These are phyloP conservation scores for Penicillium verrucosum DNA, from an alignment of 2,329 filamentous ascomycete genomes.

Conservation along the genomic window DNA sequence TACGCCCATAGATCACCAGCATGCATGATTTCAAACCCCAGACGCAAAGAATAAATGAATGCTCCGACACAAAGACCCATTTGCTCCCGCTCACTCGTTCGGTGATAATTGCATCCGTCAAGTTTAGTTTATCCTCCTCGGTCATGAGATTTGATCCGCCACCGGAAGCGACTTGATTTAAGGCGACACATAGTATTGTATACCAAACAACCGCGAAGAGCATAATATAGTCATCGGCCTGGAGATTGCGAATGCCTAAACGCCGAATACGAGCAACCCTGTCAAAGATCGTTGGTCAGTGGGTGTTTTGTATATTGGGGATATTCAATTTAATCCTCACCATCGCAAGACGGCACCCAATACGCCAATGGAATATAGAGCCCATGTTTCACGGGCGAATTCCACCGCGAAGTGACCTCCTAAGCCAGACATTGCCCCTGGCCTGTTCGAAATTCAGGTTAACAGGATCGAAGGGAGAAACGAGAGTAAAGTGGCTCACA, in stretches of 20 bases:
- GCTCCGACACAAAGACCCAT: constrained; percentile 60
- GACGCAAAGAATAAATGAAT: constrained; percentile 57
- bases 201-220: constrained; percentile 53
- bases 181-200: constrained; percentile 53
- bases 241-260: constrained; percentile 49
- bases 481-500: constrained; percentile 12
- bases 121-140: constrained; percentile 41
- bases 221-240: constrained; percentile 58
- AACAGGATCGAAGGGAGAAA: constrained; percentile 5
- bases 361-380: constrained; percentile 40
- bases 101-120: constrained; percentile 48
- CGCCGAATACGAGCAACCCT: constrained; percentile 42
- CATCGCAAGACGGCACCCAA: constrained; percentile 37
- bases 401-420: constrained; percentile 26
- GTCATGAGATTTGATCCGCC: constrained; percentile 61
- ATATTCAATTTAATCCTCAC: constrained; percentile 33
- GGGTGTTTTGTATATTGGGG: not conserved
- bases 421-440: constrained; percentile 29
- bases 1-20: constrained; percentile 51
- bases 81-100: constrained; percentile 55
- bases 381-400: constrained; percentile 42
- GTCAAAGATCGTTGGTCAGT: not conserved
- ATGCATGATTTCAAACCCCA: constrained; percentile 56
- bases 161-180: constrained; percentile 54
- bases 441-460: constrained; percentile 14